Conservation (phyloP, 2,329 filamentous ascomycete species). For the Ophiocordyceps sinensis region DNA sequence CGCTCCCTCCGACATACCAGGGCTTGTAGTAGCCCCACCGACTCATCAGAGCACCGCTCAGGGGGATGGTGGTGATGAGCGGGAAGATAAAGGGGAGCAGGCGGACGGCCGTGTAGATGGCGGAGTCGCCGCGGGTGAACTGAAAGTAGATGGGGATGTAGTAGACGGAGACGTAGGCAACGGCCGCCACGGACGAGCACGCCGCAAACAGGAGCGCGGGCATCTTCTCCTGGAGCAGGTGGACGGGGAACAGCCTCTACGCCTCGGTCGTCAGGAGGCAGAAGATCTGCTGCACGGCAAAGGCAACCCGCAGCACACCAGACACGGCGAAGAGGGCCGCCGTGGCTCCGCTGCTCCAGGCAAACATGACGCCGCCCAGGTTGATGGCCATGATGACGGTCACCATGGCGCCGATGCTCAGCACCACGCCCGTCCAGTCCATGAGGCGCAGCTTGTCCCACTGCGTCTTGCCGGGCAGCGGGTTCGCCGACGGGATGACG, state of each 20-base stretch:
- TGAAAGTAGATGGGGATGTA: not conserved
- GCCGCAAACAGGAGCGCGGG: conserved; percentile 22
- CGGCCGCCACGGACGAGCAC: not conserved
- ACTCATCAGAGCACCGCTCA: not conserved
- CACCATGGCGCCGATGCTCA: conserved; percentile 24
- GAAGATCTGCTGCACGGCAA: conserved; percentile 29
- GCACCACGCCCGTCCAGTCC: conserved; percentile 27
- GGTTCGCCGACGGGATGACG: conserved; percentile 9
- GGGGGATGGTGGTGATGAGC: not conserved
- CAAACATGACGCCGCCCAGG: conserved; percentile 31
- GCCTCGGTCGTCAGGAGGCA: conserved; percentile 5
- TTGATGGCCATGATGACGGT: conserved; percentile 30
- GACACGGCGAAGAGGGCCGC: conserved; percentile 30
- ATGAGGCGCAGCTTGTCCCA: conserved; percentile 14
- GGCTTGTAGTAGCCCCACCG: not conserved
- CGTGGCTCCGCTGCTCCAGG: conserved; percentile 26
- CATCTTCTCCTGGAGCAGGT: conserved; percentile 26
- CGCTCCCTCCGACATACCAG: not conserved
- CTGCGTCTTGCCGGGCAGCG: conserved; percentile 7
- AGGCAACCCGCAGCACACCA: conserved; percentile 21
- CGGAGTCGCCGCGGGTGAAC: not conserved
- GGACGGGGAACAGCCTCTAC: conserved; percentile 28
- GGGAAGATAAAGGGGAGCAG: not conserved
- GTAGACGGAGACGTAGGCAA: not conserved
- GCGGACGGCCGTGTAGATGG: not conserved